Evolutionary conservation across 2,329 filamentous ascomycete species (phyloP), one percentile per base, ranked within the genome.

Genomic region (Biscogniauxia sp.): DNA sequence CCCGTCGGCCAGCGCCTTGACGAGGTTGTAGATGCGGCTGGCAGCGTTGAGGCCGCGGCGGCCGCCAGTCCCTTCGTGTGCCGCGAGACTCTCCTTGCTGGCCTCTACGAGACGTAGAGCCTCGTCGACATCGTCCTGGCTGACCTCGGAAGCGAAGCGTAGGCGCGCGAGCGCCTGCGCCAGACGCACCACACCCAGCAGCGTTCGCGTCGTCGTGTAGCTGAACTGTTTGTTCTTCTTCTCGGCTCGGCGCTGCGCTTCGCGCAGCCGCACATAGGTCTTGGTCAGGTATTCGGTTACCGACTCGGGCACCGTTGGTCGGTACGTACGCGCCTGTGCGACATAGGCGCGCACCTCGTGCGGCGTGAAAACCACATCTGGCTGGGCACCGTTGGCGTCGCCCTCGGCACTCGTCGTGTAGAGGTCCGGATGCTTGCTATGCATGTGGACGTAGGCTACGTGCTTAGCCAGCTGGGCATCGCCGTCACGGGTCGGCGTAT

Each of bases 251-350:
- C 94, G 93, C 76, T 97, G 93, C 72, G 93, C 87, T 71, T 96
- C 92, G 57, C 95, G 90, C 83, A 99, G 89, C 9, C 92, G 90
- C 32, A 99, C 95, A 73, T 99, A 99, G 0, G 94, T 96, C 74
- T 94, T 95, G 58, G 96, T 91, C 82, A 99, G 92, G 80, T 99
- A 99, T 74, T 99, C 95, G 0, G 92, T 93, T 3, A 97, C 92
- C 6, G 84, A 82, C 70, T 89, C 90, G 0, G 94, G 92, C 4
- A 99, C 91, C 0, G 88, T 87, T 7, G 95, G 95, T 13, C 94
- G 88, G 84, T 88, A 97, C 17, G 90, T 92, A 57, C 95, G 89
- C 1, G 95, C 95, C 72, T 94, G 91, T 11, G 95, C 94, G 61
- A 99, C 91, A 80, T 97, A 99, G 68, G 96, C 93, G 59, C 95